Evolutionary conservation across 1,284 basidiomycete species (phyloP), one percentile per base, ranked within the genome.

Genomic region (Ganoderma sinense): DNA sequence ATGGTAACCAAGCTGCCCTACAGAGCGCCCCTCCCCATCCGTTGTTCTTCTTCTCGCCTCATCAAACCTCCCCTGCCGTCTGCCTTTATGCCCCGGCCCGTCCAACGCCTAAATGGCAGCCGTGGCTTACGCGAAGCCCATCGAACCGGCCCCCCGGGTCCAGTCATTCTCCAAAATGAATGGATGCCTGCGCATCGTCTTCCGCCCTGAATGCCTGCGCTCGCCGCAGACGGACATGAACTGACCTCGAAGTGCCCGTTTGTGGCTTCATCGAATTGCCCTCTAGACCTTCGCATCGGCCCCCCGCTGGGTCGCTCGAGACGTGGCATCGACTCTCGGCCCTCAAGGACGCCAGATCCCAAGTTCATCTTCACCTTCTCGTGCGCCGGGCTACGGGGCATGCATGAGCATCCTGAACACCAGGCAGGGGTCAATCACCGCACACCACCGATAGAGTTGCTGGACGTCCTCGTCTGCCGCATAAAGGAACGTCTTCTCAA

Each of bases 61-160:
- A 39, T 39, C n/a, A 59, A 39, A 20, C 33, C 55, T 59, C 20
- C 33, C 56, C 20, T 59, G 33, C 56, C 56, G 31, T 59, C 56
- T 36, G 56, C 39, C 36, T 39, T 23, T 39, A n/a, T 40, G 23
- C 59, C 10, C 39, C 62, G 62, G 67, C 39, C 53, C 66, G 62
- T 45, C 55, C 41, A 36, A 59, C 40, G 56, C 62, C 62, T 68
- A 60, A 48, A 10, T 64, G 67, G 51, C 67, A 64, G 23, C 31
- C 43, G 23, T 36, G 51, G 26, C 29, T 23, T 14, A 53, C 26
- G 31, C 23, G 40, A 61, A 51, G 59, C 36, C 43, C 41, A 43
- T 41, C 14, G 43, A 48, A 39, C 65, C 59, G 36, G 20, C 23
- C 39, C 6, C 23, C 59, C 59, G 59, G 59, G 14, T 61, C 59